Percentiles rank a stretch among this genome's conserved stretches.
Conservation (phyloP, 139 green algal species). For the Chlamydomonas applanata region DNA sequence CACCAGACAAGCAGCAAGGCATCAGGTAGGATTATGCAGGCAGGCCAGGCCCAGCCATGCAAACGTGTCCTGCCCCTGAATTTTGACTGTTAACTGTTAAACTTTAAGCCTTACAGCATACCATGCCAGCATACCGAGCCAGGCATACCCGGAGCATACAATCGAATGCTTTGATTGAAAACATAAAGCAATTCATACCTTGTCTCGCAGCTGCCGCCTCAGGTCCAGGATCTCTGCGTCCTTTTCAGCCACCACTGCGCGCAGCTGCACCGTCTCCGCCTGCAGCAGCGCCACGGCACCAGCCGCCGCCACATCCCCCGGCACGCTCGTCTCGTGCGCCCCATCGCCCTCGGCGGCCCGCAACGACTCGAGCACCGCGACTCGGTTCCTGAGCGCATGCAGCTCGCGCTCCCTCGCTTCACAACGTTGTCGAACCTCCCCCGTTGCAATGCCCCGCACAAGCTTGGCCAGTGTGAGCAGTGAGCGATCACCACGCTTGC, state of each 20-base stretch:
- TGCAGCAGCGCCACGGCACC: neutral
- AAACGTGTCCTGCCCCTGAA: too few relatives aligned
- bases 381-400: slow-evolving; percentile 12
- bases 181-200: too few relatives aligned
- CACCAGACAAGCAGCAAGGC: too few relatives aligned
- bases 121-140: too few relatives aligned
- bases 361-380: neutral
- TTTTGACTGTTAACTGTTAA: too few relatives aligned
- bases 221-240: slow-evolving; percentile 1
- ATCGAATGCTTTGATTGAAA: too few relatives aligned
- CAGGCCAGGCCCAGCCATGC: too few relatives aligned
- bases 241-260: neutral
- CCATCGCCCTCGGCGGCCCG: neutral
- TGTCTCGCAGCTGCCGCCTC: neutral
- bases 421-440: slow-evolving; percentile 60
- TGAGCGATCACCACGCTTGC: slow-evolving; percentile 63
- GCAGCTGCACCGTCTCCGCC: neutral
- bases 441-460: slow-evolving; percentile 74
- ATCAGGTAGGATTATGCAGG: too few relatives aligned
- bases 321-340: neutral
- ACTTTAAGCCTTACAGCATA: too few relatives aligned
- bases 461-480: slow-evolving; percentile 82
- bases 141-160: too few relatives aligned
- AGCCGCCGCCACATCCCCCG: neutral
- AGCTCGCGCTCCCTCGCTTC: slow-evolving; percentile 49